Evolutionary conservation across 2,329 filamentous ascomycete genomes (phyloP).

Genomic region (Exophiala viscosa): DNA sequence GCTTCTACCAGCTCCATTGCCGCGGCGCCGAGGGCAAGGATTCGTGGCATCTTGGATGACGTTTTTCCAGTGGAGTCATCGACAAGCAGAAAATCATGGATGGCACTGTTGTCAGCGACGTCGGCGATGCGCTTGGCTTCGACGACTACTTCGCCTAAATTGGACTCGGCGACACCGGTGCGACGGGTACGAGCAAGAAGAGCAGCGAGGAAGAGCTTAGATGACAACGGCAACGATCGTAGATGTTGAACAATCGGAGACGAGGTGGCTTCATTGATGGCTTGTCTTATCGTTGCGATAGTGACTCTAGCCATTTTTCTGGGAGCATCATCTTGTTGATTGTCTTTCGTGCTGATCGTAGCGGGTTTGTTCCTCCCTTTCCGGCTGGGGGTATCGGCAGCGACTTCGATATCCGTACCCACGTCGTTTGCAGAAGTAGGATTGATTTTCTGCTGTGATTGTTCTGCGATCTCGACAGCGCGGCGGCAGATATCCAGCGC

Average conservation of each 20-base stretch:
- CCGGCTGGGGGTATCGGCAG: constrained; percentile 38
- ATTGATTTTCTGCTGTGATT: constrained; percentile 52
- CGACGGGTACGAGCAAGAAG: constrained; percentile 73
- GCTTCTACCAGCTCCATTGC: constrained; percentile 81
- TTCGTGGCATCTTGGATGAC: constrained; percentile 39
- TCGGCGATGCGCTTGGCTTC: constrained; percentile 69
- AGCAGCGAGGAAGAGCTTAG: constrained; percentile 81
- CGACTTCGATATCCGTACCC: constrained; percentile 27
- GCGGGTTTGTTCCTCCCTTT: constrained; percentile 26
- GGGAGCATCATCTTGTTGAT: constrained; percentile 7
- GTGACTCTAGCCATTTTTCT: constrained; percentile 63
- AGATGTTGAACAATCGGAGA: constrained; percentile 89
- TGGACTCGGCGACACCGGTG: constrained; percentile 81
- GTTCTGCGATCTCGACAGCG: constrained; percentile 90
- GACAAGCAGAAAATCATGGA: constrained; percentile 58
- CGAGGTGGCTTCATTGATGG: constrained; percentile 90
- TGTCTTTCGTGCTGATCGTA: constrained; percentile 20
- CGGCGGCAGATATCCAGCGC: constrained; percentile 92
- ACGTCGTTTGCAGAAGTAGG: constrained; percentile 37
- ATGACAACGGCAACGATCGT: constrained; percentile 72
- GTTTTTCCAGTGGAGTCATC: constrained; percentile 29
- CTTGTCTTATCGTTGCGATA: constrained; percentile 87
- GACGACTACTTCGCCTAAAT: constrained; percentile 83
- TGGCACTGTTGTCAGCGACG: constrained; percentile 54
- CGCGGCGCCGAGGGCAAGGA: constrained; percentile 64